phyloP scores from a whole-genome alignment of 2,329 filamentous ascomycete species.

The Diaporthe humulicola region DNA sequence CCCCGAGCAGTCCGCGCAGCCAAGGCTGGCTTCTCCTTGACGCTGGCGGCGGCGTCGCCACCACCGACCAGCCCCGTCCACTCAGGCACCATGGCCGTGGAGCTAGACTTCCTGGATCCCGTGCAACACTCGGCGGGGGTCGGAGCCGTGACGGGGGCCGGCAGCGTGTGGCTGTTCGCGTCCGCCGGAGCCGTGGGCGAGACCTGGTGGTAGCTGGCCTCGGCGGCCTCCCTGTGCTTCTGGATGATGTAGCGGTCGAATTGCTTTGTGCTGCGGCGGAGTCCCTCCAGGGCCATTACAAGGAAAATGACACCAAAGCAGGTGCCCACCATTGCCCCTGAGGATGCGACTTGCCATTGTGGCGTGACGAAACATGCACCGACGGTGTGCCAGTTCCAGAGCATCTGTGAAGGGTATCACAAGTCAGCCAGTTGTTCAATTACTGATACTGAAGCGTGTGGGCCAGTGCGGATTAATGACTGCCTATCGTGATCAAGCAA shows the following conservation, averaged over 20 bases:
- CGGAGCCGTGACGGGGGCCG: constrained; percentile 28
- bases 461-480: no score
- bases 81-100: neutral
- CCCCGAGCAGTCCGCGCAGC: neutral
- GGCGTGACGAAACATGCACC: constrained; percentile 73
- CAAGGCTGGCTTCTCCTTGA: neutral
- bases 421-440: neutral
- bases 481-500: neutral
- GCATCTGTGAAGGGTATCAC: constrained; percentile 52
- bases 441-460: fast-evolving
- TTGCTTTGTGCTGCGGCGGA: constrained; percentile 78
- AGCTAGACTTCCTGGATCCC: constrained; percentile 14
- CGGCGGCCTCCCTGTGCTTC: constrained; percentile 53
- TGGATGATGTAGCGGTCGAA: constrained; percentile 77
- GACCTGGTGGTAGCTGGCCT: constrained; percentile 43
- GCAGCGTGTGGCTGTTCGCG: neutral
- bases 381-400: constrained; percentile 60
- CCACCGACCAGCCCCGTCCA: neutral
- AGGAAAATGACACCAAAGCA: constrained; percentile 85
- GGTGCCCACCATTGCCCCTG: constrained; percentile 81
- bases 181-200: constrained; percentile 33
- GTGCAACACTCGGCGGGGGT: constrained; percentile 11
- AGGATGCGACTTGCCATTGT: constrained; percentile 78
- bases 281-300: constrained; percentile 77
- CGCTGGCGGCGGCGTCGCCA: neutral